Evolutionary conservation across 805 yeast genomes (phyloP).

Genomic region (Kuraishia floccosa): DNA sequence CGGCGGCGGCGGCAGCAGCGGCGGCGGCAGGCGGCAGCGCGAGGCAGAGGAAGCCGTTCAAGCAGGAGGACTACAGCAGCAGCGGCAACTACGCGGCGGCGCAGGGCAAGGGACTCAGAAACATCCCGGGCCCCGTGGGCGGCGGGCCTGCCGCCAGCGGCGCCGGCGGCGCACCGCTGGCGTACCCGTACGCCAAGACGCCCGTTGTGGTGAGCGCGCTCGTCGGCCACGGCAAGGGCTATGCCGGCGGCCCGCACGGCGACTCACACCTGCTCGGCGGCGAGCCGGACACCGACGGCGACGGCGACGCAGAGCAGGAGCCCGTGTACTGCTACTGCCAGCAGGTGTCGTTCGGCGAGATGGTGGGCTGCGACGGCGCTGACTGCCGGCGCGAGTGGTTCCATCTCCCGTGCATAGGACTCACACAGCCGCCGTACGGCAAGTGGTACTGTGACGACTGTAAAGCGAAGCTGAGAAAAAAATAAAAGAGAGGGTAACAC

Average conservation of each 20-base stretch:
- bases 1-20: no score
- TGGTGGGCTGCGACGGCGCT: constrained; percentile 98
- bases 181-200: not conserved
- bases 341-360: constrained; percentile 95
- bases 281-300: constrained; percentile 7
- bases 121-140: no score
- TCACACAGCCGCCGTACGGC: constrained; percentile 77
- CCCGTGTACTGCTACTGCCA: constrained; percentile 94
- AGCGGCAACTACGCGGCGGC: not conserved
- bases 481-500: not conserved
- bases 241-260: no score
- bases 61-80: constrained; percentile 1
- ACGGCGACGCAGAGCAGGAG: constrained; percentile 33
- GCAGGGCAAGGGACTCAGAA: no score
- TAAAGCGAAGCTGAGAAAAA: constrained; percentile 8
- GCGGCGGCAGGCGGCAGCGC: no score
- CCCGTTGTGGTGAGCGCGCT: not conserved
- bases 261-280: no score
- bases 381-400: constrained; percentile 92
- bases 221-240: constrained; percentile 5
- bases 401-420: constrained; percentile 87
- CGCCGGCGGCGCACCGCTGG: not conserved
- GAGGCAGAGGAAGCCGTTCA: constrained; percentile 3
- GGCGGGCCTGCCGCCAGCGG: not conserved
- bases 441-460: constrained; percentile 78